Evolutionary conservation across 1,139 yeast species (phyloP), one percentile per base, ranked within the genome.

Genomic region (Entelexis paramagnoliae): DNA sequence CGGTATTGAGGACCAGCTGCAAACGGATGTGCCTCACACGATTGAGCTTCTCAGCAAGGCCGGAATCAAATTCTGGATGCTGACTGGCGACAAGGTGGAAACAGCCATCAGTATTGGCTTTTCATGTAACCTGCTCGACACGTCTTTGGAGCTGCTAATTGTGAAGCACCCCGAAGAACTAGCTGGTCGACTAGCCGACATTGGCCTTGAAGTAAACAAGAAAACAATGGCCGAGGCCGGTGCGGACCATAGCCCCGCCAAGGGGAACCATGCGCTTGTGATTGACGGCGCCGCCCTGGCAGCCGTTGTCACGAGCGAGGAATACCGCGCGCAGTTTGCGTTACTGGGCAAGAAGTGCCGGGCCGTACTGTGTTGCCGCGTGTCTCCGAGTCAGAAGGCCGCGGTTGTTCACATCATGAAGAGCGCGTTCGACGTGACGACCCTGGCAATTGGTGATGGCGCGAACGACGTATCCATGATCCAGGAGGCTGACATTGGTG

Each of bases 401-500:
- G 81, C 88, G 3, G 96, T 93, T 35, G 97, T 91, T 17, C 80
- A 80, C 62, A 72, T 89, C 72, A 96, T 91, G 35, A 86, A 84
- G 66, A 79, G 80, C 22, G 80, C 88, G 11, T 74, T 91, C 57
- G 84, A 79, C 56, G 95, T 85, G 46, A 84, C 84, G 84, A 83
- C 96, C 1, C 71, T 91, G 58, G 95, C 97, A 1, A 85, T 91
- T 66, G 98, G 98, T 55, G 98, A 91, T 67, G 98, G 98, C 55
- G 94, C 98, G 35, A 91, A 91, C 65, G 98, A 91, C 70, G 98
- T 91, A 58, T 93, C 97, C 5, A 91, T 91, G 98, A 91, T 91
- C 59, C 97, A 91, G 66, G 89, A 95, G 32, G 98, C 98, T 1
- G 95, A 93, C 70, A 91, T 93, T 40, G 98, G 98, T 59, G 94